Base-by-base conservation (phyloP, 2,329 filamentous ascomycete species). In the Calonectria pseudoturangicola region DNA sequence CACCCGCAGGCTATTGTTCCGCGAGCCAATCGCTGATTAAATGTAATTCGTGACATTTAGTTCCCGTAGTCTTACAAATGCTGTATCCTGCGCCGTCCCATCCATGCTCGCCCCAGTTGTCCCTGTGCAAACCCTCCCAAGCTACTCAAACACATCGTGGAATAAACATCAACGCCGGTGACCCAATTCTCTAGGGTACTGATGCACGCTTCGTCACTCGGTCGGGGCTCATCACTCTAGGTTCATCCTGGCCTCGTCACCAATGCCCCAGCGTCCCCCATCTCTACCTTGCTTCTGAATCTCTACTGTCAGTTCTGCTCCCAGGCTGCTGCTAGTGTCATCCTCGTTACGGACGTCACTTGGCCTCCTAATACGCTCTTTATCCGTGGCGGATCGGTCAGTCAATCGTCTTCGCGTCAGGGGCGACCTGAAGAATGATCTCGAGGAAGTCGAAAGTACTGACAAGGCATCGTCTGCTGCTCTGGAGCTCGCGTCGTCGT, bases 241-340 rank as follows among this genome's bases (percentile, higher is more conserved):
- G 39, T 92, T 93, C 93, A 98, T 97, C 79, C 93, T 89, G 28
- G 93, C 92, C 80, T 98, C 95, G 81, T 98, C 95, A 1, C 94
- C 94, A 63, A 97, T 89, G 0, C 94, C 94, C 92, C 95, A 95
- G 79, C 91, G 90, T 3, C 84, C 89, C 76, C 86, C 92, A 76
- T 89, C 91, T 79, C 85, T 86, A 75, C 87, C 84, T 75, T 88
- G 81, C 76, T 88, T 87, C 83, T 91, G 86, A 79, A 90, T 84
- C 82, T 89, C 86, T 60, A 91, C 81, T 69, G 89, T 87, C 5
- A 89, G 81, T 68, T 86, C 84, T 30, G 86, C 78, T 30, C 85
- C 85, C 58, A 89, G 79, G 43, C 82, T 78, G 48, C 83, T 78
- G 43, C 83, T 83, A 25, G 84, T 71, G 82, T 86, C 73, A 81